Evolutionary conservation across 345 rosid species (phyloP).

Genomic region (Brassica rapa): DNA sequence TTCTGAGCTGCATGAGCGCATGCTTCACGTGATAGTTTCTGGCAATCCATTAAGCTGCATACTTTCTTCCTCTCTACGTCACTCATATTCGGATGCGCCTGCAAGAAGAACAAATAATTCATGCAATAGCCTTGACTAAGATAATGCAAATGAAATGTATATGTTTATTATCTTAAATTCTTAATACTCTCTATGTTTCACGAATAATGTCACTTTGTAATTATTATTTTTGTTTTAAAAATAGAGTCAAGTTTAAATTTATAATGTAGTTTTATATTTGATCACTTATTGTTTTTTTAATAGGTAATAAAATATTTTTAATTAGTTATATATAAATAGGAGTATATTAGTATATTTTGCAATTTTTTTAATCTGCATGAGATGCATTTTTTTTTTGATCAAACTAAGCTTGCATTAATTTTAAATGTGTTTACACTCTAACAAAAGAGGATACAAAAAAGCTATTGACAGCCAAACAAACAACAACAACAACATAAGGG

Average conservation of each 20-base stretch:
- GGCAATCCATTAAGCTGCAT: conserved; percentile 94
- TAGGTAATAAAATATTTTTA: not conserved
- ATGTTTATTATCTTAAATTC: not conserved
- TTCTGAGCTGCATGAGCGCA: conserved; percentile 97
- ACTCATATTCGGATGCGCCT: conserved; percentile 87
- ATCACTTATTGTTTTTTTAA: not conserved
- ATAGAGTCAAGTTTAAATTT: too few species aligned
- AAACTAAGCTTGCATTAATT: too few species aligned
- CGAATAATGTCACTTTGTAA: not conserved
- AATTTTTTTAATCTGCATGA: not conserved
- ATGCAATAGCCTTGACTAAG: not conserved
- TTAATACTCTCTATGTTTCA: not conserved
- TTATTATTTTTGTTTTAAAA: not conserved
- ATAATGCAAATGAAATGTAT: not conserved
- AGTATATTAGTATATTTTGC: not conserved
- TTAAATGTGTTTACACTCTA: too few species aligned
- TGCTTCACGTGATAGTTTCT: conserved; percentile 87
- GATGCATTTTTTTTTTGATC: not conserved
- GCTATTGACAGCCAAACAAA: too few species aligned
- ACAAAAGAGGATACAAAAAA: too few species aligned
- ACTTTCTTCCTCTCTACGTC: conserved; percentile 95
- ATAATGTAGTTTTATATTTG: not conserved
- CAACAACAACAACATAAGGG: too few species aligned
- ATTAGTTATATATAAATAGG: not conserved
- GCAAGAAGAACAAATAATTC: not conserved